A percentile compares a stretch with the other conserved stretches of the same genome.
Conservation (phyloP, 1,284 basidiomycete species). For the Stereum hirsutum region DNA sequence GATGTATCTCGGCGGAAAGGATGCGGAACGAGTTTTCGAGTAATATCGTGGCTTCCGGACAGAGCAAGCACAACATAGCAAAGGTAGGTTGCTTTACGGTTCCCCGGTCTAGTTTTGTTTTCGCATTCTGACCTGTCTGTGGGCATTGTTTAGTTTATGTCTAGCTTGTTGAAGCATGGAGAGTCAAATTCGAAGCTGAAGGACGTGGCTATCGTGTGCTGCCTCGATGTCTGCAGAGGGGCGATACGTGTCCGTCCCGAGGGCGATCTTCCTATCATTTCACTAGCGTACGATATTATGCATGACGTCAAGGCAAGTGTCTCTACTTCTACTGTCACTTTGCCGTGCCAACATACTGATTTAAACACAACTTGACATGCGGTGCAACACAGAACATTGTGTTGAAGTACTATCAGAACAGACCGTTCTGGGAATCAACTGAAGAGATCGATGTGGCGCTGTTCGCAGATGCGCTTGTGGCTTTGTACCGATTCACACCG, state of each 20-base stretch:
- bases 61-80: conserved; percentile 16
- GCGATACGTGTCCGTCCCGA: conserved; percentile 61
- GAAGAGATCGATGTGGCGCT: conserved; percentile 77
- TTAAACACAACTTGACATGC: background rate
- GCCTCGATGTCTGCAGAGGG: conserved; percentile 76
- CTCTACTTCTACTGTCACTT: background rate
- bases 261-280: conserved; percentile 60
- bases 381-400: conserved; percentile 31
- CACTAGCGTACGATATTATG: conserved; percentile 65
- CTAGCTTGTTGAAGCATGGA: conserved; percentile 46
- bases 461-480: conserved; percentile 67
- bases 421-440: conserved; percentile 60
- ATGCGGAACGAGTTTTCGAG: conserved; percentile 46
- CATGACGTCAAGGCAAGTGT: conserved; percentile 66
- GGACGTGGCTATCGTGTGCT: conserved; percentile 66
- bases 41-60: conserved; percentile 17
- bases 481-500: conserved; percentile 62
- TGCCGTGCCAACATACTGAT: conserved; percentile 3
- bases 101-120: too few species aligned
- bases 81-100: conserved; percentile 18
- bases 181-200: conserved; percentile 40
- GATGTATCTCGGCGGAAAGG: conserved; percentile 74
- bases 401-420: conserved; percentile 37
- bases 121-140: background rate
- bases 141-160: conserved; percentile 32